Percentiles rank a stretch among this genome's conserved stretches.
phyloP scores from a whole-genome alignment of 148 eudicot species.

The Linanthus parryae region DNA sequence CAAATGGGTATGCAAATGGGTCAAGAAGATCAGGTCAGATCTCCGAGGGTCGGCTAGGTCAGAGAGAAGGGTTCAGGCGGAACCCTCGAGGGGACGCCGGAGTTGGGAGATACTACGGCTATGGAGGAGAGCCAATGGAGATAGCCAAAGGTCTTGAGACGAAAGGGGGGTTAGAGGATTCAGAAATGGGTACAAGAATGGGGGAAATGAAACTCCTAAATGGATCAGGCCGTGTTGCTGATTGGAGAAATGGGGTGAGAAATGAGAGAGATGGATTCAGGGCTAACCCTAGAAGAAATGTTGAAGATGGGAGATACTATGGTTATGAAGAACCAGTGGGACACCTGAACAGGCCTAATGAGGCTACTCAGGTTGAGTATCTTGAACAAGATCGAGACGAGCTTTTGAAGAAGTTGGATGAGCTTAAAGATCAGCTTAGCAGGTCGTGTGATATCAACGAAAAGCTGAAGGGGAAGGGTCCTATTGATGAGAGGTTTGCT shows the following conservation, averaged over 20 bases:
- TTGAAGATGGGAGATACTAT: constrained; percentile 32
- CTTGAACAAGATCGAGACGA: constrained; percentile 58
- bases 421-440: constrained; percentile 65
- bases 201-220: constrained; percentile 26
- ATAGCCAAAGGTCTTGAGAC: constrained; percentile 9
- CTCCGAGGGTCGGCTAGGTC: constrained; percentile 24
- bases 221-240: constrained; percentile 27
- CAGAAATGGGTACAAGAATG: constrained; percentile 20
- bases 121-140: too few species aligned
- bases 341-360: constrained; percentile 24
- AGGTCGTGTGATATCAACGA: constrained; percentile 38
- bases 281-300: constrained; percentile 28
- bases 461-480: constrained; percentile 44
- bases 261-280: constrained; percentile 27
- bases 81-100: constrained; percentile 29
- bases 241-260: constrained; percentile 30
- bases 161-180: constrained; percentile 17
- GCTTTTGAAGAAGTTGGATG: constrained; percentile 74
- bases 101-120: constrained; percentile 28
- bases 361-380: constrained; percentile 33
- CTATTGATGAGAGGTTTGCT: constrained; percentile 29
- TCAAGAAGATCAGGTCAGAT: constrained; percentile 22
- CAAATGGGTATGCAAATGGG: constrained; percentile 30
- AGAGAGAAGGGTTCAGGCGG: constrained; percentile 27
- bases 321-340: constrained; percentile 18